These are phyloP conservation scores for Uronychia binucleata DNA, from an alignment of 73 alveolate genomes.

Conservation along the genomic window DNA sequence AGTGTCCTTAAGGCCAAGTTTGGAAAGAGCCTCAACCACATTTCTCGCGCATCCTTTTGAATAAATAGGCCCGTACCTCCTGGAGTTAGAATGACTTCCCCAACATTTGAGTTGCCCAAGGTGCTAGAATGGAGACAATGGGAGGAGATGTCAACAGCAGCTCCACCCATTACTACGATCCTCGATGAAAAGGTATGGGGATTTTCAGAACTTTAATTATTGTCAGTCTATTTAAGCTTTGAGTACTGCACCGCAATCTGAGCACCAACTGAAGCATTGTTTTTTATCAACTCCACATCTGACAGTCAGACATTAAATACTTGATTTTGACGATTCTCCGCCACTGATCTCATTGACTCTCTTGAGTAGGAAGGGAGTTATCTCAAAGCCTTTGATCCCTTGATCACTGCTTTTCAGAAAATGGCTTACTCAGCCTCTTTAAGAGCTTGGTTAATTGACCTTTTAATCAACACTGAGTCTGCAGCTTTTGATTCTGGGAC, in stretches of 20 bases:
- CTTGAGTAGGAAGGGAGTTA: conserved; percentile 94
- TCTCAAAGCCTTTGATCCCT: conserved; percentile 74
- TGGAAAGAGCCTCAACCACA: conserved; percentile 38
- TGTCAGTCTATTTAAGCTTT: conserved; percentile 1
- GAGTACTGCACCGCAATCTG: conserved; percentile 75
- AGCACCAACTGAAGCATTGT: conserved; percentile 92
- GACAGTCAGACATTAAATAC: neutral
- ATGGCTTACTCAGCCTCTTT: conserved; percentile 68
- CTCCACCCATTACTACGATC: conserved; percentile 42
- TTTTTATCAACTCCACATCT: conserved; percentile 81
- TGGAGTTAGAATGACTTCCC: conserved; percentile 11
- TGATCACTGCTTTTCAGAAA: neutral
- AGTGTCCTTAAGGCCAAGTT: conserved; percentile 8
- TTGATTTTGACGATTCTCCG: conserved; percentile 84
- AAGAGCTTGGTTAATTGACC: conserved; percentile 78
- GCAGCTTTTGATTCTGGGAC: conserved; percentile 84
- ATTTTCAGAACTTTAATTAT: no score
- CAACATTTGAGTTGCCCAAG: conserved; percentile 31
- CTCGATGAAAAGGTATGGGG: neutral
- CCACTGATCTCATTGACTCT: conserved; percentile 93
- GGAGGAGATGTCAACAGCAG: conserved; percentile 31
- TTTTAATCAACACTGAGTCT: conserved; percentile 62
- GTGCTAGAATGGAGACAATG: neutral
- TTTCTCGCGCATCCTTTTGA: conserved; percentile 31
- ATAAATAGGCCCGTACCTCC: neutral